These are phyloP conservation scores for Globisporangium cylindrosporum DNA, from an alignment of 352 stramenopile species.

Conservation along the genomic window DNA sequence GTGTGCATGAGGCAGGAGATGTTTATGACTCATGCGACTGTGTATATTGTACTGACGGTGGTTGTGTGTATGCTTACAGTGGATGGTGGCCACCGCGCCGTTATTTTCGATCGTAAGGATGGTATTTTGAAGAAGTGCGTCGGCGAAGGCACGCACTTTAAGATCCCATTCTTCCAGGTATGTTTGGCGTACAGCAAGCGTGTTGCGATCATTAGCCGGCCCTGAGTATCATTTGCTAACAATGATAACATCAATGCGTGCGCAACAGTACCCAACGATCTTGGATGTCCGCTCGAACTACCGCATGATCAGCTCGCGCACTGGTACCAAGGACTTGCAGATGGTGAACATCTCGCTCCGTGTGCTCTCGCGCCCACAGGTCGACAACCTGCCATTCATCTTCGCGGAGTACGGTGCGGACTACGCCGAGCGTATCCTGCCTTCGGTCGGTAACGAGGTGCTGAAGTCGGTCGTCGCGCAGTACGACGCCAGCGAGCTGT, in stretches of 20 bases:
- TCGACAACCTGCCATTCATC: conserved; percentile 94
- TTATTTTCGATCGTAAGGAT: conserved; percentile 99
- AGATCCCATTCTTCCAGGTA: conserved; percentile 96
- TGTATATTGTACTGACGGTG: background rate
- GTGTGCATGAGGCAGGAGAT: background rate
- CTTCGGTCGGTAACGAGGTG: conserved; percentile 97
- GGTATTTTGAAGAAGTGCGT: conserved; percentile 95
- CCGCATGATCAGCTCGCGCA: conserved; percentile 95
- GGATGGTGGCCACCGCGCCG: conserved; percentile 96
- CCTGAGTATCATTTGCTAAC: too few species aligned
- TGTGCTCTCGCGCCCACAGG: conserved; percentile 93
- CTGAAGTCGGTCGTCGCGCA: conserved; percentile 94
- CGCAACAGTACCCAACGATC: conserved; percentile 90
- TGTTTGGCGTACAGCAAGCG: background rate
- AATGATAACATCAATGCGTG: too few species aligned
- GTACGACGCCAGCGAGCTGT: conserved; percentile 99
- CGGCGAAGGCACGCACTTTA: conserved; percentile 98
- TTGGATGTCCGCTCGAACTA: conserved; percentile 98
- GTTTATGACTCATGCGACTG: background rate
- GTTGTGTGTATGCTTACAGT: conserved; percentile 60
- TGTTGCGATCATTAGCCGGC: too few species aligned
- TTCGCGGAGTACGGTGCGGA: conserved; percentile 97
- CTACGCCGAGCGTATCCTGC: conserved; percentile 98
- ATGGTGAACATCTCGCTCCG: conserved; percentile 99
- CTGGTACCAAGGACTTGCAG: conserved; percentile 99